Conservation (phyloP, 805 yeast genomes). For the Yamadazyma sp. region DNA sequence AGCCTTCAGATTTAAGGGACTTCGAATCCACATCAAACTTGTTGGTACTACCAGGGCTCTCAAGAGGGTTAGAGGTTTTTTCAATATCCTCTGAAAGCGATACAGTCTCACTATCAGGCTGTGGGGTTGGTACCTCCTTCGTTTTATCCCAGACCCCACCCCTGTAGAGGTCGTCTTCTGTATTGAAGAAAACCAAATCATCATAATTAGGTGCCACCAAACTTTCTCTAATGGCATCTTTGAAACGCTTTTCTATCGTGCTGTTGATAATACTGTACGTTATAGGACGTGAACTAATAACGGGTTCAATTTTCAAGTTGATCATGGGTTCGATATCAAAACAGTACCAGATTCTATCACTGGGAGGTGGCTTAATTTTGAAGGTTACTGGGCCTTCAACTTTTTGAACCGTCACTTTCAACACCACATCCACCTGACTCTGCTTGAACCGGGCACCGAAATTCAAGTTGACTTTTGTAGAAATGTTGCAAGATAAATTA, state of each 20-base stretch:
- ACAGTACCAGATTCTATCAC: conserved; percentile 87
- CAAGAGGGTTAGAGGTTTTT: no score
- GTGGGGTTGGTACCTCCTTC: background rate
- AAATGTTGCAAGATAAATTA: conserved; percentile 67
- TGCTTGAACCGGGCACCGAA: conserved; percentile 69
- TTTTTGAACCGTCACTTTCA: conserved; percentile 66
- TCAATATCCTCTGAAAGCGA: background rate
- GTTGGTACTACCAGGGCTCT: background rate
- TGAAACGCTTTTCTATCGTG: conserved; percentile 72
- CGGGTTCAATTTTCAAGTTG: conserved; percentile 79
- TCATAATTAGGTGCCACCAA: conserved; percentile 88
- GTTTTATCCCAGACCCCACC: conserved; percentile 89
- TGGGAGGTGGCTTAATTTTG: conserved; percentile 83
- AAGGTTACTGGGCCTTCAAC: conserved; percentile 73
- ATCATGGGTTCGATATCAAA: conserved; percentile 78
- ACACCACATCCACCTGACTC: conserved; percentile 70
- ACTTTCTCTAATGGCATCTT: conserved; percentile 75
- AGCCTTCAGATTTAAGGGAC: conserved; percentile 1
- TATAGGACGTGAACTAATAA: conserved; percentile 82
- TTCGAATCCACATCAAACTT: conserved; percentile 1
- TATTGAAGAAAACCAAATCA: conserved; percentile 70
- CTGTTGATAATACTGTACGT: conserved; percentile 78
- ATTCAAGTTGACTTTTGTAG: conserved; percentile 76
- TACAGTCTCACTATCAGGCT: background rate
- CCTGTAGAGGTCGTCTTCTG: conserved; percentile 69